phyloP scores from a whole-genome alignment of 345 rosid species.

The Mallotus nudiflorus region DNA sequence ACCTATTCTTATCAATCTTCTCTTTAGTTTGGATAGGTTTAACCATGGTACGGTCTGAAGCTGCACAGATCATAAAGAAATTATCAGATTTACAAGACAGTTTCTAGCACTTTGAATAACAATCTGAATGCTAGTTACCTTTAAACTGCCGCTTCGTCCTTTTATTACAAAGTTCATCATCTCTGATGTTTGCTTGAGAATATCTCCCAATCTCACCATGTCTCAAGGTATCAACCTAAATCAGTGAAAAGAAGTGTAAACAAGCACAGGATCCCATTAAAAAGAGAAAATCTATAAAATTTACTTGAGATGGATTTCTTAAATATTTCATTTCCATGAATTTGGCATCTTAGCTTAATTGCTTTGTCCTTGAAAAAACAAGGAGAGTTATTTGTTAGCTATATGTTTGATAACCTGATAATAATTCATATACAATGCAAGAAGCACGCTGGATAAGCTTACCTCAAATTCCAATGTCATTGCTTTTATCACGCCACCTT shows the following conservation, averaged over 20 bases:
- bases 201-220: conserved; percentile 18
- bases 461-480: conserved; percentile 38
- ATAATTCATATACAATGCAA: neutral
- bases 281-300: conserved; percentile 11
- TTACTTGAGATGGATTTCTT: conserved; percentile 2
- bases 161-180: conserved; percentile 30
- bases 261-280: conserved; percentile 8
- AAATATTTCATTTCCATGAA: conserved; percentile 37
- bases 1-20: conserved; percentile 42
- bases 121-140: conserved; percentile 28
- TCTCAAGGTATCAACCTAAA: conserved; percentile 36
- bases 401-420: neutral
- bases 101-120: neutral
- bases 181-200: conserved; percentile 21
- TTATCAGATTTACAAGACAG: neutral
- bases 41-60: conserved; percentile 24
- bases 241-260: conserved; percentile 25
- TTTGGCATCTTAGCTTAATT: conserved; percentile 19
- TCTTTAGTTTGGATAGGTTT: conserved; percentile 30
- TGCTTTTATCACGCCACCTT: conserved; percentile 47
- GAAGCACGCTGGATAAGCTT: conserved; percentile 5
- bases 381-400: conserved; percentile 13
- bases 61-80: conserved; percentile 27
- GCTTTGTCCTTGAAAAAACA: conserved; percentile 37
- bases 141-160: conserved; percentile 38